A percentile compares a stretch with the other conserved stretches of the same genome.
Conservation (phyloP, 257 asterid genomes). For the Osmanthus fragrans region DNA sequence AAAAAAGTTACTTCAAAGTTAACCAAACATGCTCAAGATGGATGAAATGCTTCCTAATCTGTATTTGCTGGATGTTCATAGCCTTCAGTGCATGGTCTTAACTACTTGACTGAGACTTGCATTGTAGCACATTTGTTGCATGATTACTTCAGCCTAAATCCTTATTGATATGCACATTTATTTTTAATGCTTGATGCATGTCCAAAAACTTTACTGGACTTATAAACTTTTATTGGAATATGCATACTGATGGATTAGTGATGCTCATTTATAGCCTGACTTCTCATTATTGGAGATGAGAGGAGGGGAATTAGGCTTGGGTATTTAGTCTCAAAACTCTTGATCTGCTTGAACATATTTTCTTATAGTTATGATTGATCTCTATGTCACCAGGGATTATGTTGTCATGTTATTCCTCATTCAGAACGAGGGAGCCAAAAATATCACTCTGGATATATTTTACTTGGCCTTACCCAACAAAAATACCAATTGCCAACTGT, state of each 20-base stretch:
- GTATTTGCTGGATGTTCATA: neutral
- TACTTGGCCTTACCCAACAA: neutral
- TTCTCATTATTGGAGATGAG: neutral
- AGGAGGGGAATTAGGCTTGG: neutral
- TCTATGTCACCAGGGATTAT: neutral
- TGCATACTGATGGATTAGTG: neutral
- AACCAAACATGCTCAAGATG: neutral
- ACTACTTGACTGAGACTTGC: neutral
- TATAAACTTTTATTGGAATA: neutral
- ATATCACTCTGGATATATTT: neutral
- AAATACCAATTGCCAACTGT: neutral
- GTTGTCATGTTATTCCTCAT: neutral
- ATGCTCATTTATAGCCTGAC: neutral
- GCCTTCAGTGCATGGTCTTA: neutral
- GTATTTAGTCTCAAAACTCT: neutral
- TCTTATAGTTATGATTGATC: neutral
- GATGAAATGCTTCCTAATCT: conserved; percentile 7
- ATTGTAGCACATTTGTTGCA: neutral
- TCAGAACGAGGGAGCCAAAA: neutral
- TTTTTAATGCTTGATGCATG: neutral
- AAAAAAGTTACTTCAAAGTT: neutral
- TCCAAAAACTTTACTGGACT: neutral
- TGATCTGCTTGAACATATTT: neutral
- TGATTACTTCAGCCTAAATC: conserved; percentile 7
- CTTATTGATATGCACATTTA: neutral